These are phyloP conservation scores for Hyaloscypha bicolor DNA, from an alignment of 495 filamentous ascomycete genomes.

Conservation along the genomic window DNA sequence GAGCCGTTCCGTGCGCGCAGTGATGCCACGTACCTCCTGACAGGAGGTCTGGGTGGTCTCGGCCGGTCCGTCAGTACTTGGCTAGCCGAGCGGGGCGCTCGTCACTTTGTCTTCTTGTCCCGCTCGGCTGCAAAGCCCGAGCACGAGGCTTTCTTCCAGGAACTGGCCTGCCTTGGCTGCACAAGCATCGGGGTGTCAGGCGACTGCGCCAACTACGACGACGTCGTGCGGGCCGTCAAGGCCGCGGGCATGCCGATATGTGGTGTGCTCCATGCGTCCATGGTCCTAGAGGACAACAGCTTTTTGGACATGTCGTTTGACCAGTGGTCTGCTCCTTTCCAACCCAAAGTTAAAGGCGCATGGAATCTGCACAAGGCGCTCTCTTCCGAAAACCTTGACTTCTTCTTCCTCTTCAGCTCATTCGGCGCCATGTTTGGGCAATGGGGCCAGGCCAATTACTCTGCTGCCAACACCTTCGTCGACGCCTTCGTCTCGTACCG, in stretches of 20 bases:
- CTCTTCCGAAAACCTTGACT: constrained; percentile 55
- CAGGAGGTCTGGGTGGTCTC: constrained; percentile 66
- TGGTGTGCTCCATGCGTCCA: constrained; percentile 48
- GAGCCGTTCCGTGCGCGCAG: constrained; percentile 31
- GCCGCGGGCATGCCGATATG: constrained; percentile 29
- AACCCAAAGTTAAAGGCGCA: constrained; percentile 50
- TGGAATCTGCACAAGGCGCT: constrained; percentile 49
- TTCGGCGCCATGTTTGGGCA: constrained; percentile 58
- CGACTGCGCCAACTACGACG: neutral
- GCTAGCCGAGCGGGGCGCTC: constrained; percentile 61
- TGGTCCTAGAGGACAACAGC: neutral
- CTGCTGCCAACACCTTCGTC: constrained; percentile 63
- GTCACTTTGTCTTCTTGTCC: constrained; percentile 58
- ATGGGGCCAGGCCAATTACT: constrained; percentile 62
- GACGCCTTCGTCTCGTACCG: constrained; percentile 53
- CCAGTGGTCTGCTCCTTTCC: constrained; percentile 29
- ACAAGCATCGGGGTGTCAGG: constrained; percentile 12
- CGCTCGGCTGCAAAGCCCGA: constrained; percentile 39
- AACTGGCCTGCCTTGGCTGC: neutral
- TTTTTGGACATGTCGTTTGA: constrained; percentile 41
- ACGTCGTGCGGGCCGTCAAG: constrained; percentile 35
- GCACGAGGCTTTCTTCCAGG: constrained; percentile 26
- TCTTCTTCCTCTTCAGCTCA: constrained; percentile 67
- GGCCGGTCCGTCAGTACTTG: constrained; percentile 60
- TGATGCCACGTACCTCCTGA: constrained; percentile 62